Evolutionary conservation across 371 early-diverging fungal genomes (phyloP).

Genomic region (Mortierella polycephala): DNA sequence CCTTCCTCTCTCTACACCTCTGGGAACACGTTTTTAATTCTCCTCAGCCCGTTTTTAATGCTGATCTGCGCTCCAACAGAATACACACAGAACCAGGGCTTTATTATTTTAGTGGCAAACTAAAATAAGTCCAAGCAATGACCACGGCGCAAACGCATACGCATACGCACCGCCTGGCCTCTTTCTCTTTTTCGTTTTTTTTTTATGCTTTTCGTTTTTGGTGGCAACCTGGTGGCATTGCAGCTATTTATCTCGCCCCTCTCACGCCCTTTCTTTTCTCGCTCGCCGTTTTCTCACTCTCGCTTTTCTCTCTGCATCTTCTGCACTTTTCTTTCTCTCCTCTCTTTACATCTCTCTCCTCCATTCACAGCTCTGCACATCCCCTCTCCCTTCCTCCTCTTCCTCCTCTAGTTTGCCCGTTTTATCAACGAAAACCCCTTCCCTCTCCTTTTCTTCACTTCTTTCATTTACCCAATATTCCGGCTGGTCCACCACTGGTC

Average conservation of each 20-base stretch:
- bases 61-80: no score
- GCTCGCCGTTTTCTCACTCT: neutral
- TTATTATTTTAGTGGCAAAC: no score
- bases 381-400: neutral
- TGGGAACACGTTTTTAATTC: no score
- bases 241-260: neutral
- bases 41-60: no score
- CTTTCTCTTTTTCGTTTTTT: no score
- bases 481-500: neutral
- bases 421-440: neutral
- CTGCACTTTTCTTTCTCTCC: constrained; percentile 7
- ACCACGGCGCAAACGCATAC: no score
- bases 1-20: no score
- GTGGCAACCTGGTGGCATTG: no score
- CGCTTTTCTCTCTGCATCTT: neutral
- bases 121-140: no score
- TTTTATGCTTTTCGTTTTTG: no score
- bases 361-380: neutral
- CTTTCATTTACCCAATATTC: neutral
- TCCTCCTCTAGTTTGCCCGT: neutral
- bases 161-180: no score
- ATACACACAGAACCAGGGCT: no score
- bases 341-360: neutral
- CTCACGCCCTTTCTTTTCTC: neutral
- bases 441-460: neutral